Percentiles rank a stretch among this genome's conserved stretches.
These are phyloP conservation scores for Oryza officinalis DNA, from an alignment of 176 grass and related monocot species.

Conservation along the genomic window DNA sequence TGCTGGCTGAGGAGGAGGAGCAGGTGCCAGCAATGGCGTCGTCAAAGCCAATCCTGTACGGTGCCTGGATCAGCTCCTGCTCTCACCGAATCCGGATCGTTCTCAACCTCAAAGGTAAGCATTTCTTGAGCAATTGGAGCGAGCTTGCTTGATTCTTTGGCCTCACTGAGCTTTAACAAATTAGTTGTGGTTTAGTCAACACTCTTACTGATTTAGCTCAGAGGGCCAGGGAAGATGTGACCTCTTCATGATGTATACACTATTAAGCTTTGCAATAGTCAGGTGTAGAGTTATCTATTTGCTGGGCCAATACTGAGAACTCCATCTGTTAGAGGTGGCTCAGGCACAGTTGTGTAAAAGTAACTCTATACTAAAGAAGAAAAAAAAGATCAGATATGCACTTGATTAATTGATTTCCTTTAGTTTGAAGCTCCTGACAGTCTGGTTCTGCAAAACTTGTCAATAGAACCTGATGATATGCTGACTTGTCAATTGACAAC, in stretches of 20 bases:
- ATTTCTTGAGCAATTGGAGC: not conserved
- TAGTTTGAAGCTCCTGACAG: not conserved
- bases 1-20: conserved; percentile 3
- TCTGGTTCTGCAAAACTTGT: not conserved
- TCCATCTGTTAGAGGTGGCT: not conserved
- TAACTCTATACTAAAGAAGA: not conserved
- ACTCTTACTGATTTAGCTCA: not conserved
- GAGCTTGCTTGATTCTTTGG: not conserved
- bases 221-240: not conserved
- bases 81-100: conserved; percentile 61
- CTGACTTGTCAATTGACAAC: not conserved
- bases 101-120: conserved; percentile 70
- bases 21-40: conserved; percentile 26
- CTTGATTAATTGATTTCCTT: not conserved
- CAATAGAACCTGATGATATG: not conserved
- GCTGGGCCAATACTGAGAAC: not conserved
- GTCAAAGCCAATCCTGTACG: conserved; percentile 57
- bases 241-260: not conserved
- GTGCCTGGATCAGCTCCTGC: conserved; percentile 61
- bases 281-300: not conserved
- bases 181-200: not conserved
- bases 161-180: not conserved
- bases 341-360: not conserved
- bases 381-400: not conserved
- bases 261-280: not conserved